Conservation (phyloP, 2,329 filamentous ascomycete genomes). For the Diaporthe sp. region DNA sequence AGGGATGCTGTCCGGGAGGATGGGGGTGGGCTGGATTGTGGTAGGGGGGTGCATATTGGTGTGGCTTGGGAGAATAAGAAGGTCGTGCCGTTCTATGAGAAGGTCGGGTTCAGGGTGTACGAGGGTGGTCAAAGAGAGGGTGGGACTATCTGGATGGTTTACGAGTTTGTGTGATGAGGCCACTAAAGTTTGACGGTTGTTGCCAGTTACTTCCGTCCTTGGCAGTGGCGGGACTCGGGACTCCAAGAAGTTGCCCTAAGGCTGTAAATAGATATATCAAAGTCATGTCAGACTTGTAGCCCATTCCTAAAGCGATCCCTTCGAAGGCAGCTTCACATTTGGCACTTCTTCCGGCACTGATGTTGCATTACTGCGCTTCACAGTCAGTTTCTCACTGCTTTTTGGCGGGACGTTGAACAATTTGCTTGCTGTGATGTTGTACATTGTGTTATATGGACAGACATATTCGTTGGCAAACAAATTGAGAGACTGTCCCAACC, state of each 20-base stretch:
- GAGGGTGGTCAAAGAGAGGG: slow-evolving; percentile 51
- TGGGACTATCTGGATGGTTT: slow-evolving; percentile 13
- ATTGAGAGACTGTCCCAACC: too few relatives aligned
- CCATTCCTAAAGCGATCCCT: background rate
- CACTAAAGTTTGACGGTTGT: background rate
- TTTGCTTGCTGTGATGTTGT: too few relatives aligned
- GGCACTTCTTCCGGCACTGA: accelerated
- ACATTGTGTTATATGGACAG: background rate
- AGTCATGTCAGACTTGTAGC: background rate
- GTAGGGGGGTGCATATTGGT: slow-evolving; percentile 59
- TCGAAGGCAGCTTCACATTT: background rate
- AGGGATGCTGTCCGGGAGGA: slow-evolving; percentile 25
- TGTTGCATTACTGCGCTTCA: background rate
- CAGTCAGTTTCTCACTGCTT: background rate
- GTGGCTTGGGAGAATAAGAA: slow-evolving; percentile 61
- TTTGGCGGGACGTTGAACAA: background rate
- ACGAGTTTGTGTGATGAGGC: background rate
- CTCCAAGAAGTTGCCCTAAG: background rate
- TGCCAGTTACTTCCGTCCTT: background rate
- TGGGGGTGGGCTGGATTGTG: slow-evolving; percentile 46
- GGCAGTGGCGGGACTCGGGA: background rate
- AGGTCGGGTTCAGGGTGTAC: slow-evolving; percentile 58
- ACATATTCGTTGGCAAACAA: background rate
- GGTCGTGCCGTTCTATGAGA: slow-evolving; percentile 64
- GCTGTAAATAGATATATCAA: too few relatives aligned